phyloP scores from a whole-genome alignment of 352 stramenopile genomes.

The Hyaloperonospora arabidopsidis region DNA sequence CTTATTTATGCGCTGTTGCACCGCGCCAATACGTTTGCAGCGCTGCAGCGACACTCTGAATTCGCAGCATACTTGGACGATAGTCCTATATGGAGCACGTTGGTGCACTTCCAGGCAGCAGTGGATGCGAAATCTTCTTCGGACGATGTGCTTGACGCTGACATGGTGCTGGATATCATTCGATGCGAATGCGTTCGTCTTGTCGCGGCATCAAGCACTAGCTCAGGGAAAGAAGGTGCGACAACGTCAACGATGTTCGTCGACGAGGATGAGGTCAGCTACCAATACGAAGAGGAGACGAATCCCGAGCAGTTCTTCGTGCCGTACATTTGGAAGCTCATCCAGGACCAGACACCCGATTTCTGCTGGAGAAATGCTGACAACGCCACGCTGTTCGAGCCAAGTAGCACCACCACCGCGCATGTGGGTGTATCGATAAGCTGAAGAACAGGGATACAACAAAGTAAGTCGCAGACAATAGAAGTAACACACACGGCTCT shows the following conservation, averaged over 20 bases:
- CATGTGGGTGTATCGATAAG: constrained; percentile 16
- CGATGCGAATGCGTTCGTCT: constrained; percentile 59
- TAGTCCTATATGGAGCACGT: constrained; percentile 50
- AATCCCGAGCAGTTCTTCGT: constrained; percentile 74
- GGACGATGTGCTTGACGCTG: constrained; percentile 48
- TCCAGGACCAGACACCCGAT: constrained; percentile 65
- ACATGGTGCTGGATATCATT: constrained; percentile 60
- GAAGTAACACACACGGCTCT: constrained; percentile 18
- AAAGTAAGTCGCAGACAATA: constrained; percentile 5
- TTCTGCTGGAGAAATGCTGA: constrained; percentile 75
- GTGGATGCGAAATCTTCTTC: constrained; percentile 56
- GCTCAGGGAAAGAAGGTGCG: constrained; percentile 6
- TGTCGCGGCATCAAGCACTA: constrained; percentile 38
- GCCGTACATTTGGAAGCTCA: constrained; percentile 68
- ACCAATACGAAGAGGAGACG: constrained; percentile 67
- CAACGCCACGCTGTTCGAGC: constrained; percentile 73
- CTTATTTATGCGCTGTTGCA: constrained; percentile 85
- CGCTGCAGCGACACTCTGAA: constrained; percentile 49
- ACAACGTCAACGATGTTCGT: constrained; percentile 12
- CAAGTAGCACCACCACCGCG: constrained; percentile 13
- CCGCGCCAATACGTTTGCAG: constrained; percentile 46
- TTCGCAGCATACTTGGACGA: constrained; percentile 56
- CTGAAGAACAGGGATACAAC: constrained; percentile 6
- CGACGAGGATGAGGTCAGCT: constrained; percentile 61
- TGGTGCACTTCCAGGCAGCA: constrained; percentile 51